Evolutionary conservation across 106 monocot species (phyloP).

Genomic region (Dendrobium catenatum): DNA sequence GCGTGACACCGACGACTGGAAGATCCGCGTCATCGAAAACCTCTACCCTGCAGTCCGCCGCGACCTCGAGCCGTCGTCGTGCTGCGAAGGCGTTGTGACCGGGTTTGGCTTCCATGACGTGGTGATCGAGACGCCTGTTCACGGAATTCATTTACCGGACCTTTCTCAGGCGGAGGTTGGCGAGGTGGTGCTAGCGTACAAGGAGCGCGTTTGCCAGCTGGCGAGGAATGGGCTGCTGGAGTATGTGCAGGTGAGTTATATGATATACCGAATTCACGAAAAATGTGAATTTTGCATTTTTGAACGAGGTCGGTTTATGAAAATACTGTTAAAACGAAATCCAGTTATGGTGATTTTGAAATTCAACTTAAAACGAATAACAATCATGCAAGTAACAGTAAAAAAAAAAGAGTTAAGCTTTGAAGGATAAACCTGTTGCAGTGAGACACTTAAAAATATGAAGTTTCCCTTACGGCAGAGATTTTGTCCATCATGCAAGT

Average conservation of each 20-base stretch:
- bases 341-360: neutral
- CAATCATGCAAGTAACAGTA: too few species aligned
- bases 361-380: too few species aligned
- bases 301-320: neutral
- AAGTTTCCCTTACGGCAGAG: too few species aligned
- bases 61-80: slow-evolving; percentile 27
- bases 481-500: too few species aligned
- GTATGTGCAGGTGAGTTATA: slow-evolving; percentile 68
- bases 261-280: neutral
- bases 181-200: slow-evolving; percentile 68
- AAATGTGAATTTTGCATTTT: neutral
- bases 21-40: slow-evolving; percentile 83
- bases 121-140: slow-evolving; percentile 81
- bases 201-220: slow-evolving; percentile 63
- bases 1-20: slow-evolving; percentile 35
- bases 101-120: slow-evolving; percentile 96
- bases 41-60: slow-evolving; percentile 82
- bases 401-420: too few species aligned
- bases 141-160: slow-evolving; percentile 48
- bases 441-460: too few species aligned
- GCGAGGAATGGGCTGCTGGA: slow-evolving; percentile 35
- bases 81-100: neutral
- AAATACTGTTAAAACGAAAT: neutral
- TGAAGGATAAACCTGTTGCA: too few species aligned
- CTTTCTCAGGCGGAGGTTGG: slow-evolving; percentile 41